Evolutionary conservation across 805 yeast genomes (phyloP).

Genomic region (Gaillardinia entomophila): DNA sequence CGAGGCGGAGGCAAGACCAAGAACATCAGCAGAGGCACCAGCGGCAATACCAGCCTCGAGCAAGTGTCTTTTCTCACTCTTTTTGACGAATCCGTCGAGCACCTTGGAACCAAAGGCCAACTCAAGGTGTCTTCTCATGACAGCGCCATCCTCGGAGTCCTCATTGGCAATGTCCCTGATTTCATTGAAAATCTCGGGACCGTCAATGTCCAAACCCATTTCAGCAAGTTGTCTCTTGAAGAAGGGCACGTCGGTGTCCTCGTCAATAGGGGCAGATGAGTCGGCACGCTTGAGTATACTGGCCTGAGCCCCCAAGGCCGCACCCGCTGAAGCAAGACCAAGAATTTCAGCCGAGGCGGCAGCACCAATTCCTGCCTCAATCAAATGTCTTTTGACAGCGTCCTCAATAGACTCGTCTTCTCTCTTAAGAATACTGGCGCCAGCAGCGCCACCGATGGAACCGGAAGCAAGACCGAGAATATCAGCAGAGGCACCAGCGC

Average conservation of each 20-base stretch:
- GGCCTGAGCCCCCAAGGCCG: slow-evolving; percentile 6
- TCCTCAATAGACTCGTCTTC: no score
- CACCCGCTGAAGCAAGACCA: slow-evolving; percentile 5
- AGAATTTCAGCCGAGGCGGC: slow-evolving; percentile 2
- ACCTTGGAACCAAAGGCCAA: neutral
- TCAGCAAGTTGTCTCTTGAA: neutral
- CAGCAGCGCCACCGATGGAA: slow-evolving; percentile 3
- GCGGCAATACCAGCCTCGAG: slow-evolving; percentile 5
- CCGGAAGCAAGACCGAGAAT: slow-evolving; percentile 4
- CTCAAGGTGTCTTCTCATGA: no score
- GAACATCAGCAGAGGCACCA: slow-evolving; percentile 5
- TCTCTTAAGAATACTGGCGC: slow-evolving; percentile 3
- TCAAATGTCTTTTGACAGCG: no score
- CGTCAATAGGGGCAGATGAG: no score
- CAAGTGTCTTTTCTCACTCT: slow-evolving; percentile 6
- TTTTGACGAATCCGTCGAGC: neutral
- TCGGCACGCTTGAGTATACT: no score
- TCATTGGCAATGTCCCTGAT: no score
- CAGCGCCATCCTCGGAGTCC: no score
- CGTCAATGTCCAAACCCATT: no score
- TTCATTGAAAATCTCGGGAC: no score
- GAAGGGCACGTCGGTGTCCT: neutral
- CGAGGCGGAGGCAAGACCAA: slow-evolving; percentile 5
- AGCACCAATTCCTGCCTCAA: neutral
- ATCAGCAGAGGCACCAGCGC: neutral